Conservation (phyloP, 768 basidiomycete species). For the Hortiboletus flavorubellus region DNA sequence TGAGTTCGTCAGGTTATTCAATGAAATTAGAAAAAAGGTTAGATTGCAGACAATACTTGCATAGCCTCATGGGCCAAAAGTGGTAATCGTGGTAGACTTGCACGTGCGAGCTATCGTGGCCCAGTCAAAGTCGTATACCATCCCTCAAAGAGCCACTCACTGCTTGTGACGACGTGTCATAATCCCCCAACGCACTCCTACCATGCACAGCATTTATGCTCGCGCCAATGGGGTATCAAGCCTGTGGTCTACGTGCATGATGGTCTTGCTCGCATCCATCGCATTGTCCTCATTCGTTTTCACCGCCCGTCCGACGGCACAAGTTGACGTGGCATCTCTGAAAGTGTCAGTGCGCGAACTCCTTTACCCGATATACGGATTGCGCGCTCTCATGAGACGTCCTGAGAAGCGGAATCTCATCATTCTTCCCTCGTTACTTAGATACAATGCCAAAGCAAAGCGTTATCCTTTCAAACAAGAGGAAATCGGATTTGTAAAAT, state of each 20-base stretch:
- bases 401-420: conserved; percentile 14
- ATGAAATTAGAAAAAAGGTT: background rate
- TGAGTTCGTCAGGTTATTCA: background rate
- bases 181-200: background rate
- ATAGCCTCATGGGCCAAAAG: conserved; percentile 1
- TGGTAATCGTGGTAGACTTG: background rate
- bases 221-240: conserved; percentile 74
- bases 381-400: conserved; percentile 6
- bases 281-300: conserved; percentile 72
- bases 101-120: conserved; percentile 11
- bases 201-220: conserved; percentile 69
- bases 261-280: conserved; percentile 66
- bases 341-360: conserved; percentile 63
- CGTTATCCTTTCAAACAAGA: conserved; percentile 60
- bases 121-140: background rate
- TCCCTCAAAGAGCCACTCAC: too few species aligned
- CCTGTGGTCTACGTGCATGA: conserved; percentile 69
- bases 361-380: conserved; percentile 1
- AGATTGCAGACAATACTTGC: too few species aligned
- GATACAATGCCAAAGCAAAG: conserved; percentile 47
- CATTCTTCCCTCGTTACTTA: conserved; percentile 18
- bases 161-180: background rate
- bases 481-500: conserved; percentile 77
- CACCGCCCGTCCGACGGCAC: conserved; percentile 53
- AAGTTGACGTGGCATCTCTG: conserved; percentile 56